Conservation (phyloP, 805 yeast species). For the Saccharomycopsis sp. region DNA sequence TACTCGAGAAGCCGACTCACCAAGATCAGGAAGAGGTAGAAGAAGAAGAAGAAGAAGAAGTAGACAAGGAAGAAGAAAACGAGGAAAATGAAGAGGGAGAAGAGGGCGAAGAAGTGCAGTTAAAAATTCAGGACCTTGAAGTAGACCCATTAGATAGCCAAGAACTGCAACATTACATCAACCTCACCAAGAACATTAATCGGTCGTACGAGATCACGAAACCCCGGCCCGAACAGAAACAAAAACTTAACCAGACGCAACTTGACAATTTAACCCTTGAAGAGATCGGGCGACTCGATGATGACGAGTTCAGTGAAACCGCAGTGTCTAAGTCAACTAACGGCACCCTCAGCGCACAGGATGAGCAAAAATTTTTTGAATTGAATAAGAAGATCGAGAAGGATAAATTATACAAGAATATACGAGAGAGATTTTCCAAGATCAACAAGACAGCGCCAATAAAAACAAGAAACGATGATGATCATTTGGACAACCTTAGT, state of each 20-base stretch:
- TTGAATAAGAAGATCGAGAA: slow-evolving; percentile 24
- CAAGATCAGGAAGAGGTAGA: slow-evolving; percentile 3
- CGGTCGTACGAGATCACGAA: neutral
- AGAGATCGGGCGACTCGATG: slow-evolving; percentile 13
- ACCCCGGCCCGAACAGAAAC: neutral
- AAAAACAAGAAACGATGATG: neutral
- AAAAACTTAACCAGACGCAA: slow-evolving; percentile 1
- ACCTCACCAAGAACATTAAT: slow-evolving; percentile 13
- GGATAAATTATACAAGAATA: slow-evolving; percentile 21
- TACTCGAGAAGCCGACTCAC: slow-evolving; percentile 19
- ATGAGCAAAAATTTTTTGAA: slow-evolving; percentile 23
- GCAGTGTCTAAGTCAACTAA: neutral
- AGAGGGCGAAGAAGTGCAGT: slow-evolving; percentile 1
- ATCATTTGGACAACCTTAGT: slow-evolving; percentile 20
- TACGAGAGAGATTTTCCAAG: slow-evolving; percentile 19
- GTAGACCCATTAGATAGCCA: neutral
- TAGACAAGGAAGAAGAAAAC: slow-evolving; percentile 7
- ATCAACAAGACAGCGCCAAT: neutral
- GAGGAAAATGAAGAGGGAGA: neutral
- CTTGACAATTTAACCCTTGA: slow-evolving; percentile 1
- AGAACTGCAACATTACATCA: slow-evolving; percentile 23
- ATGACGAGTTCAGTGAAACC: slow-evolving; percentile 6
- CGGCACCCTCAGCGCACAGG: slow-evolving; percentile 23
- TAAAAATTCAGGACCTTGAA: neutral
- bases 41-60: slow-evolving; percentile 5